These are phyloP conservation scores for Poa annua DNA, from an alignment of 176 grass and related monocot genomes.

Conservation along the genomic window DNA sequence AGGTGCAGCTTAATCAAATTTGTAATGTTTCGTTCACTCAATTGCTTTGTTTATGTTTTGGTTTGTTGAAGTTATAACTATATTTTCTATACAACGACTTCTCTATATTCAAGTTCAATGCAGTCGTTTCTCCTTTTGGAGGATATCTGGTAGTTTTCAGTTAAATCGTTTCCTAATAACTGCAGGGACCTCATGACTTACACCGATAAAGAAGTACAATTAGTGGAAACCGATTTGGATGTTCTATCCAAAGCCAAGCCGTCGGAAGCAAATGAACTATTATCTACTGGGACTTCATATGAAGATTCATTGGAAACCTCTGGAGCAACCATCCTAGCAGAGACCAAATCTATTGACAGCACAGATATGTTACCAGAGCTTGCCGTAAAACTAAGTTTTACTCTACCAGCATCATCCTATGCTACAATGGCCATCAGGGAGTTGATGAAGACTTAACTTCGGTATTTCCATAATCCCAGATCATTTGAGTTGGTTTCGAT, in stretches of 20 bases:
- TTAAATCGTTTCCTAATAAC: constrained; percentile 37
- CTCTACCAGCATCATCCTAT: constrained; percentile 91
- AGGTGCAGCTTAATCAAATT: constrained; percentile 25
- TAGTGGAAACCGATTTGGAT: constrained; percentile 81
- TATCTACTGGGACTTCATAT: constrained; percentile 40
- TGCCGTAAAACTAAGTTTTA: constrained; percentile 84
- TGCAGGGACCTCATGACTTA: constrained; percentile 76
- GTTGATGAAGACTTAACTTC: constrained; percentile 85
- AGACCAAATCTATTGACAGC: constrained; percentile 41
- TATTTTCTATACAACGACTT: constrained; percentile 13
- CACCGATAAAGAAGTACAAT: constrained; percentile 55
- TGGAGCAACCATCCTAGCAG: constrained; percentile 24
- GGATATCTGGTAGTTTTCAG: constrained; percentile 24
- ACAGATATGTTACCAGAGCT: constrained; percentile 49
- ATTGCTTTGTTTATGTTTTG: constrained; percentile 21
- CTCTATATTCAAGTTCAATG: constrained; percentile 18
- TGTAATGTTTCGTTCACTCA: neutral
- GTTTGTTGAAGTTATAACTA: constrained; percentile 13
- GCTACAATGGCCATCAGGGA: constrained; percentile 97
- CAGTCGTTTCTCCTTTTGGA: neutral
- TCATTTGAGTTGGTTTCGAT: constrained; percentile 16
- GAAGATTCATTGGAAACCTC: constrained; percentile 36
- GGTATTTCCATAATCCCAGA: constrained; percentile 47
- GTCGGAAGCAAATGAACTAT: constrained; percentile 41
- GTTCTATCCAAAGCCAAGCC: constrained; percentile 48